phyloP scores from a whole-genome alignment of 495 filamentous ascomycete genomes.

The Parathielavia appendiculata region DNA sequence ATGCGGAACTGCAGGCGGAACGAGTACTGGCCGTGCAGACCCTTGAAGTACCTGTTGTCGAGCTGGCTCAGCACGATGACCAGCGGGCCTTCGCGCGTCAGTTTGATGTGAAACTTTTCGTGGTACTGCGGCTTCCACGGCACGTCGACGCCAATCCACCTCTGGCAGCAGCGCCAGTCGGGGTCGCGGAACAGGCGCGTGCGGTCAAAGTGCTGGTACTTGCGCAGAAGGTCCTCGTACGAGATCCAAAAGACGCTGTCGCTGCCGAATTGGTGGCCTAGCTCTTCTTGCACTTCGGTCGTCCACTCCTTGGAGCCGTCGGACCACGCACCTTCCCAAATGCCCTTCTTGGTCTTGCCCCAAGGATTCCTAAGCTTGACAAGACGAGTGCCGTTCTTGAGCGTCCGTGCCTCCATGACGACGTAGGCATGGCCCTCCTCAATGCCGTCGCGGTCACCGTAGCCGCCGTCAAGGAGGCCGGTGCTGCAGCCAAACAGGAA shows the following conservation, averaged over 20 bases:
- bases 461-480: constrained; percentile 59
- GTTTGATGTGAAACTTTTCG: constrained; percentile 74
- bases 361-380: constrained; percentile 69
- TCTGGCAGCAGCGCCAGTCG: constrained; percentile 78
- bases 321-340: constrained; percentile 83
- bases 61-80: constrained; percentile 85
- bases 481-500: constrained; percentile 86
- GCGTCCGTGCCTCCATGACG: constrained; percentile 68
- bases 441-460: constrained; percentile 67
- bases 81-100: constrained; percentile 63
- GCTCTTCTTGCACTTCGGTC: constrained; percentile 71
- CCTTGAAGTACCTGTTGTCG: constrained; percentile 81
- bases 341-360: constrained; percentile 61
- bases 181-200: constrained; percentile 75
- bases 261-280: constrained; percentile 85
- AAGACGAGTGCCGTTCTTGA: constrained; percentile 44
- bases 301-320: constrained; percentile 97
- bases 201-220: constrained; percentile 81
- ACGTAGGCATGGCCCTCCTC: constrained; percentile 82
- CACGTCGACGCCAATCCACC: constrained; percentile 82
- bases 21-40: constrained; percentile 73
- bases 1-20: constrained; percentile 87
- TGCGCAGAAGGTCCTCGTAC: constrained; percentile 78
- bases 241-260: constrained; percentile 72
- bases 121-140: constrained; percentile 86